These are phyloP conservation scores for Yarrowia sp. DNA, from an alignment of 805 yeast species.

Conservation along the genomic window DNA sequence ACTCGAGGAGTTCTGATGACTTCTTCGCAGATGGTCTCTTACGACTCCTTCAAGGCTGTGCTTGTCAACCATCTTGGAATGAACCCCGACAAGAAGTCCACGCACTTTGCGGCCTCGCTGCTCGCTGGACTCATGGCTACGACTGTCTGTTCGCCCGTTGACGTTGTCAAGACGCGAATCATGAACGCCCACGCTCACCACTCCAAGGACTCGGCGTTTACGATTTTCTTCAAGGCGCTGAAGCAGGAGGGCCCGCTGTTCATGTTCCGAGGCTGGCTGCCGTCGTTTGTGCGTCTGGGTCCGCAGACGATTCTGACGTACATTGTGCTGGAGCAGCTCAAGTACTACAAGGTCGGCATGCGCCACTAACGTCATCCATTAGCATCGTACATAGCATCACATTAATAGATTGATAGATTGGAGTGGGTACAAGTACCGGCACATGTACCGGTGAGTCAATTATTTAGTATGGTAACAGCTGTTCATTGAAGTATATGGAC, in stretches of 20 bases:
- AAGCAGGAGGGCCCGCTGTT: conserved; percentile 70
- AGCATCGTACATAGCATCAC: conserved; percentile 5
- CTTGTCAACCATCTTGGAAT: conserved; percentile 51
- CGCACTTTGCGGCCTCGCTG: conserved; percentile 77
- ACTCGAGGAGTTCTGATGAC: conserved; percentile 85
- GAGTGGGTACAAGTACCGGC: too few species aligned
- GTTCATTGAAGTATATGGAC: too few species aligned
- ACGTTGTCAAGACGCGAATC: conserved; percentile 82
- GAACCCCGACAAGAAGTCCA: conserved; percentile 60
- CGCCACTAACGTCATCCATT: neutral
- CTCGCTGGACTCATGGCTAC: conserved; percentile 87
- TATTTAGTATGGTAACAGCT: too few species aligned
- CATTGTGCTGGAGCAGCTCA: conserved; percentile 42
- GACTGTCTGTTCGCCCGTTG: conserved; percentile 90
- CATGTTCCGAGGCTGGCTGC: conserved; percentile 89
- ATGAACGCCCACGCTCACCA: conserved; percentile 56
- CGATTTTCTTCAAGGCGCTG: conserved; percentile 55
- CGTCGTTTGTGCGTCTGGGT: conserved; percentile 80
- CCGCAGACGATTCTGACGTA: conserved; percentile 54
- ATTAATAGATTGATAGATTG: conserved; percentile 9
- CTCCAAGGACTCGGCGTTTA: conserved; percentile 47
- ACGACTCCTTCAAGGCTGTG: conserved; percentile 66
- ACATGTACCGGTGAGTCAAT: too few species aligned
- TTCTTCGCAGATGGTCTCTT: conserved; percentile 85
- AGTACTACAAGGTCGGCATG: conserved; percentile 34